phyloP scores from a whole-genome alignment of 768 basidiomycete species.

The Candolleomyces aberdarensis region DNA sequence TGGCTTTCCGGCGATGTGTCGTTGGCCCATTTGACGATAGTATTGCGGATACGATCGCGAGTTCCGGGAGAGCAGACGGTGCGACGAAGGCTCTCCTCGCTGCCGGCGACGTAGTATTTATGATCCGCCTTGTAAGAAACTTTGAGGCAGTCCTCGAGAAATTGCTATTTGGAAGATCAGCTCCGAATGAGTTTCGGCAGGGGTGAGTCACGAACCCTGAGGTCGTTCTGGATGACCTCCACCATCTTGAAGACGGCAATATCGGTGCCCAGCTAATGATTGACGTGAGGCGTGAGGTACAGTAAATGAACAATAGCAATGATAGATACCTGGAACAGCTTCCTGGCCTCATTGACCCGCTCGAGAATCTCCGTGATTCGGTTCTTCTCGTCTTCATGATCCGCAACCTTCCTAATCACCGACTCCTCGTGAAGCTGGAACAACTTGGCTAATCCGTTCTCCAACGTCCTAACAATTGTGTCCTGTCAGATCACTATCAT shows the following conservation, averaged over 20 bases:
- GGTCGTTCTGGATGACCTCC: background rate
- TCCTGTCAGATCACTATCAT: background rate
- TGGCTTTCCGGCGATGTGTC: slow-evolving; percentile 15
- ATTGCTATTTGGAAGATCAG: slow-evolving; percentile 1
- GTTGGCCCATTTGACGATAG: slow-evolving; percentile 20
- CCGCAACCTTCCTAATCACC: background rate
- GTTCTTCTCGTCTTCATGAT: slow-evolving; percentile 5
- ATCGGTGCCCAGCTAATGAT: background rate
- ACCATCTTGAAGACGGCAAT: too few species aligned
- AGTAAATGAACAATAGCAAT: background rate
- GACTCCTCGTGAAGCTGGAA: background rate
- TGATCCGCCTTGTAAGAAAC: slow-evolving; percentile 13
- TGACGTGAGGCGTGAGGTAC: background rate
- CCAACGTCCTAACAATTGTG: background rate
- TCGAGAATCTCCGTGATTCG: slow-evolving; percentile 3
- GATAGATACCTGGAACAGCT: slow-evolving; percentile 1
- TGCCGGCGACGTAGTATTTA: slow-evolving; percentile 4
- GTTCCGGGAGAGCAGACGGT: slow-evolving; percentile 22
- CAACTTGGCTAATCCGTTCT: background rate
- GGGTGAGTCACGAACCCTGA: background rate
- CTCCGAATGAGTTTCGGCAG: background rate
- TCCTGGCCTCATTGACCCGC: slow-evolving; percentile 3
- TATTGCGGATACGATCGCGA: slow-evolving; percentile 18
- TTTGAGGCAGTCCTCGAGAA: slow-evolving; percentile 9
- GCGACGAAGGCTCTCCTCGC: slow-evolving; percentile 9